Percentiles rank a stretch among this genome's conserved stretches.
phyloP scores from a whole-genome alignment of 805 yeast genomes.

The Wickerhamiella parazyma region DNA sequence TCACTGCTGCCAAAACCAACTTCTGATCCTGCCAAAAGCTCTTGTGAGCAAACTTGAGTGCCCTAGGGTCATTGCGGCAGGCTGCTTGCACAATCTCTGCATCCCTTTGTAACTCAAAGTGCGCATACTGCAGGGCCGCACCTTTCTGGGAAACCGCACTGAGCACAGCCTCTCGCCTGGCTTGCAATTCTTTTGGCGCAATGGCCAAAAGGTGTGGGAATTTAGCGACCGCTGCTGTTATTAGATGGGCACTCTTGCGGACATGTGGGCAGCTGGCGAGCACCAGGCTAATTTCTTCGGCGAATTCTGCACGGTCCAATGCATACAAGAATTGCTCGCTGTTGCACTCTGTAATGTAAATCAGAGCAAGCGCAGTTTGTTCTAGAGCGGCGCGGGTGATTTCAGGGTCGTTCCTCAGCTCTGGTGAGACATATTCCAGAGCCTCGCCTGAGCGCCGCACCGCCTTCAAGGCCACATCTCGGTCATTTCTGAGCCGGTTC shows the following conservation, averaged over 20 bases:
- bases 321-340: not conserved
- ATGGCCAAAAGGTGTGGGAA: not conserved
- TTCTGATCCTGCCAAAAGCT: not conserved
- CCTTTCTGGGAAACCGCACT: not conserved
- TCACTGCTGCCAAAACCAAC: not conserved
- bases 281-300: not conserved
- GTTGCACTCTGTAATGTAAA: not conserved
- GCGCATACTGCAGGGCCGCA: not conserved
- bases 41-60: not conserved
- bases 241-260: not conserved
- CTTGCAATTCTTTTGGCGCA: not conserved
- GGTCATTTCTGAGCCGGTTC: not conserved
- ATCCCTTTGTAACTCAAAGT: slow-evolving; percentile 53
- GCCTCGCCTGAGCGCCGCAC: not conserved
- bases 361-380: not conserved
- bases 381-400: not conserved
- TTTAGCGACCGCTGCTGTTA: not conserved
- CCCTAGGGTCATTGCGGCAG: not conserved
- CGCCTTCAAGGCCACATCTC: not conserved
- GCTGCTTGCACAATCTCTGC: not conserved
- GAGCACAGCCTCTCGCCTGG: not conserved
- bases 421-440: not conserved
- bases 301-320: not conserved
- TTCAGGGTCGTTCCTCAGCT: not conserved
- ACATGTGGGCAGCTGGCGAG: not conserved